phyloP scores from a whole-genome alignment of 2,329 filamentous ascomycete genomes.

The Penicillium oxalicum region DNA sequence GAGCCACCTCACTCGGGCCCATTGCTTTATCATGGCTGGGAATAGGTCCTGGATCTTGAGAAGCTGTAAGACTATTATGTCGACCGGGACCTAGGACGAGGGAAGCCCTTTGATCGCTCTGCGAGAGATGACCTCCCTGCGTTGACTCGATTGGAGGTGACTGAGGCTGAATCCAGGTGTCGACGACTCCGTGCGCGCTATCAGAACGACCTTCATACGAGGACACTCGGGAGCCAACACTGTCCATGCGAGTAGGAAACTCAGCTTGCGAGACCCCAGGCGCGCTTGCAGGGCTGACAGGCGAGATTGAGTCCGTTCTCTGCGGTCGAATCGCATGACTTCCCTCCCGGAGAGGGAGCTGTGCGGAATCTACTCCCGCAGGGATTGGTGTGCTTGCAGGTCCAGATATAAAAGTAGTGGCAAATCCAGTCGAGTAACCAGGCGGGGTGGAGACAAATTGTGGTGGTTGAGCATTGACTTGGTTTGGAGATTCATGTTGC shows the following conservation, averaged over 20 bases:
- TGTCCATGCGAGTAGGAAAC: slow-evolving; percentile 25
- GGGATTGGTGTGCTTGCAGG: slow-evolving; percentile 4
- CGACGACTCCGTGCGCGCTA: slow-evolving; percentile 41
- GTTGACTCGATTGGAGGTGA: slow-evolving; percentile 17
- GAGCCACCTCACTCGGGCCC: slow-evolving; percentile 7
- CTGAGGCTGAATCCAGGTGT: slow-evolving; percentile 39
- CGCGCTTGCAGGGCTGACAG: slow-evolving; percentile 19
- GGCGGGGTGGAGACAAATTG: slow-evolving; percentile 9
- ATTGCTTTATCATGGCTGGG: slow-evolving; percentile 3
- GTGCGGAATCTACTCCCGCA: slow-evolving; percentile 8
- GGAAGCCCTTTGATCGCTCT: not conserved
- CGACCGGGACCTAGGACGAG: not conserved
- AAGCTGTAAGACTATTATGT: slow-evolving; percentile 2
- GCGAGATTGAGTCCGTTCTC: slow-evolving; percentile 13
- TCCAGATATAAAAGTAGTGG: not conserved
- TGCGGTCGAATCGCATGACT: slow-evolving; percentile 3
- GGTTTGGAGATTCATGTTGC: not conserved
- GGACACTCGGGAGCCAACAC: slow-evolving; percentile 24
- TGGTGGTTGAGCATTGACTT: not conserved
- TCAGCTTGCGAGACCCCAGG: slow-evolving; percentile 11
- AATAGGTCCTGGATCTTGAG: slow-evolving; percentile 1
- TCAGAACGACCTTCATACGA: slow-evolving; percentile 27
- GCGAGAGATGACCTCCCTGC: slow-evolving; percentile 3
- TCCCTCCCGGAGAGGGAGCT: slow-evolving; percentile 1
- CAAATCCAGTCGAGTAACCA: slow-evolving; percentile 8